These are phyloP conservation scores for Odontarrhena argentea DNA, from an alignment of 345 rosid species.

Conservation along the genomic window DNA sequence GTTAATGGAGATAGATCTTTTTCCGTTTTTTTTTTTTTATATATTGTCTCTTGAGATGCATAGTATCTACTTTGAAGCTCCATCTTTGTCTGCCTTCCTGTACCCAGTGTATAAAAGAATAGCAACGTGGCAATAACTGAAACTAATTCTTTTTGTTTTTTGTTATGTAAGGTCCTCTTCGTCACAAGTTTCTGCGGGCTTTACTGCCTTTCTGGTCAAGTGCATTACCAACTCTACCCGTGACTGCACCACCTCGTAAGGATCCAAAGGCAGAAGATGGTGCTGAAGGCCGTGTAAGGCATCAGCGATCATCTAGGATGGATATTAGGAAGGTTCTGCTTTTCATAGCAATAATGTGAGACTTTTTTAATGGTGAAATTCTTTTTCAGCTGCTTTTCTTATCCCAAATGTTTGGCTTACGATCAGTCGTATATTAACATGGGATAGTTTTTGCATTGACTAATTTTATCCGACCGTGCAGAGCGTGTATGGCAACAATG, in stretches of 20 bases:
- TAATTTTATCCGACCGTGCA: constrained; percentile 41
- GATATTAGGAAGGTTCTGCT: constrained; percentile 91
- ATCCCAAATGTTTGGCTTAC: background rate
- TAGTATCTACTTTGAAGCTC: constrained; percentile 4
- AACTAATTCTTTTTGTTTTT: constrained; percentile 7
- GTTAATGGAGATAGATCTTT: background rate
- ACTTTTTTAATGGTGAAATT: constrained; percentile 19
- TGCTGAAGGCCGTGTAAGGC: constrained; percentile 67
- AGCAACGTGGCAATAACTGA: background rate
- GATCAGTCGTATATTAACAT: background rate
- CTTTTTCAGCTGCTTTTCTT: constrained; percentile 2
- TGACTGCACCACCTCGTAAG: constrained; percentile 89
- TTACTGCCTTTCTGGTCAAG: constrained; percentile 98
- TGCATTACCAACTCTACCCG: constrained; percentile 95
- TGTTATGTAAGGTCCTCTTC: constrained; percentile 68
- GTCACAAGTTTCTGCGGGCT: constrained; percentile 85
- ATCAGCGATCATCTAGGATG: constrained; percentile 72
- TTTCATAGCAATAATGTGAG: constrained; percentile 87
- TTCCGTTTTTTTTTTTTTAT: background rate
- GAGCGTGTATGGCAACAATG: constrained; percentile 99
- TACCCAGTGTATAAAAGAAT: background rate
- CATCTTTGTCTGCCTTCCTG: background rate
- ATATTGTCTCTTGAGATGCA: background rate
- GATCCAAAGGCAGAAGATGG: constrained; percentile 69
- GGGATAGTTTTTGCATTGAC: background rate